phyloP scores from a whole-genome alignment of 2,329 filamentous ascomycete species.

The Venturia carpophila region DNA sequence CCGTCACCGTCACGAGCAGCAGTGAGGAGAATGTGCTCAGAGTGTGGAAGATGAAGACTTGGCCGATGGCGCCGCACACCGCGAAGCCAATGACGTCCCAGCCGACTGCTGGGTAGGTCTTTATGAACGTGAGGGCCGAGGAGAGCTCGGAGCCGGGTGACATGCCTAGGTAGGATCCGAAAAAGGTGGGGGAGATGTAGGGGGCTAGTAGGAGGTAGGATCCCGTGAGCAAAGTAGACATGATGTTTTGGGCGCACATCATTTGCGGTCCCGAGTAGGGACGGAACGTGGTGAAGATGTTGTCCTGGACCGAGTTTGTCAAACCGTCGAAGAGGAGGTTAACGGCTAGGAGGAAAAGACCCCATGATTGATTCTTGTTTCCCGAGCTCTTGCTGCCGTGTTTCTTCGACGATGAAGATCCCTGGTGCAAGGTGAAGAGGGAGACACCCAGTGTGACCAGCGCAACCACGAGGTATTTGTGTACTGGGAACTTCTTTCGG shows the following conservation, averaged over 20 bases:
- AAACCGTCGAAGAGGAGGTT: conserved; percentile 94
- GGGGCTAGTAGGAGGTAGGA: conserved; percentile 71
- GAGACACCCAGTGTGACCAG: conserved; percentile 89
- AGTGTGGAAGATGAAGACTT: conserved; percentile 97
- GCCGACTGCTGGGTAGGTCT: conserved; percentile 70
- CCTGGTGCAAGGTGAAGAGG: conserved; percentile 83
- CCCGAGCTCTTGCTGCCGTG: conserved; percentile 41
- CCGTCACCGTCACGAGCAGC: conserved; percentile 89
- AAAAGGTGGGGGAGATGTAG: conserved; percentile 58
- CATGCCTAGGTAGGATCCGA: conserved; percentile 38
- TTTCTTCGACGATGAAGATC: conserved; percentile 29
- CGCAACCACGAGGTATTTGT: conserved; percentile 91
- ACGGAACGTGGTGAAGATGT: conserved; percentile 72
- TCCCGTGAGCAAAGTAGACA: conserved; percentile 70
- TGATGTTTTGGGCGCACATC: conserved; percentile 97
- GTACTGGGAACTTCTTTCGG: conserved; percentile 78
- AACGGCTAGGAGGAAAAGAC: conserved; percentile 72
- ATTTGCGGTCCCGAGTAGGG: conserved; percentile 90
- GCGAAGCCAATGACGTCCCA: conserved; percentile 86
- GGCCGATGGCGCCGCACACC: conserved; percentile 81
- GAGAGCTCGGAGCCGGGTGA: conserved; percentile 60
- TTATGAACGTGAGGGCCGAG: conserved; percentile 74
- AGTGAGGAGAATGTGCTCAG: conserved; percentile 86
- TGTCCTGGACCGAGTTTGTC: conserved; percentile 93
- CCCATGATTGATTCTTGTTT: conserved; percentile 54